phyloP scores from a whole-genome alignment of 2,329 filamentous ascomycete species.

The Curvularia sp. region DNA sequence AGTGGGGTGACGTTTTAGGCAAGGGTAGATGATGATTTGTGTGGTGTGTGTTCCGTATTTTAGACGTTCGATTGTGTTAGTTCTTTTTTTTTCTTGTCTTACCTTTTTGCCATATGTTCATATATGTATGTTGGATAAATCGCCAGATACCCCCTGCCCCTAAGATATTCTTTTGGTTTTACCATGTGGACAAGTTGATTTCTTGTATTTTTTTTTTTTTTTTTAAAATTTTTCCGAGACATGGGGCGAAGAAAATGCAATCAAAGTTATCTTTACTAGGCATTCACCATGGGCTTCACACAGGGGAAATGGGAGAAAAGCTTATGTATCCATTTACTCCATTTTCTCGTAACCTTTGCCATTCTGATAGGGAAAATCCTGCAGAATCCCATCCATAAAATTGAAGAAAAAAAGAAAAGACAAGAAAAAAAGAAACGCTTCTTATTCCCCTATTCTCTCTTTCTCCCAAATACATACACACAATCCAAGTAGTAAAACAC shows the following conservation, averaged over 20 bases:
- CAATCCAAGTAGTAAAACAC: neutral
- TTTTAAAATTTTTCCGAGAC: too few species aligned
- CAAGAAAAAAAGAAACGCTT: neutral
- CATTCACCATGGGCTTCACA: too few species aligned
- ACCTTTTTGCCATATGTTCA: neutral
- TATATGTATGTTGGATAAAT: neutral
- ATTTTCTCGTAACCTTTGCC: neutral
- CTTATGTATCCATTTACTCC: neutral
- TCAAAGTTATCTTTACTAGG: too few species aligned
- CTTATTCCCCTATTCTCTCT: neutral
- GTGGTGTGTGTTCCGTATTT: too few species aligned
- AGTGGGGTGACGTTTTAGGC: constrained; percentile 28
- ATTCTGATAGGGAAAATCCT: neutral
- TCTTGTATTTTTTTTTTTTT: too few species aligned
- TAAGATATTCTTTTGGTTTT: neutral
- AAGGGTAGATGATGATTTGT: neutral
- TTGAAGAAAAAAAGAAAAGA: neutral
- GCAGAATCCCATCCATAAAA: neutral
- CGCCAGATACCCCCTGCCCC: neutral
- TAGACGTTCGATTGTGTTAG: too few species aligned
- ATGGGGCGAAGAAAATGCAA: too few species aligned
- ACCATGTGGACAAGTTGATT: too few species aligned
- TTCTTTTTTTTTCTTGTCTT: neutral
- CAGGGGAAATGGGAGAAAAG: too few species aligned
- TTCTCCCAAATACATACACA: neutral